A percentile compares a stretch with the other conserved stretches of the same genome.
These are phyloP conservation scores for Hyphopichia pseudoburtonii DNA, from an alignment of 1,139 yeast species.

Conservation along the genomic window DNA sequence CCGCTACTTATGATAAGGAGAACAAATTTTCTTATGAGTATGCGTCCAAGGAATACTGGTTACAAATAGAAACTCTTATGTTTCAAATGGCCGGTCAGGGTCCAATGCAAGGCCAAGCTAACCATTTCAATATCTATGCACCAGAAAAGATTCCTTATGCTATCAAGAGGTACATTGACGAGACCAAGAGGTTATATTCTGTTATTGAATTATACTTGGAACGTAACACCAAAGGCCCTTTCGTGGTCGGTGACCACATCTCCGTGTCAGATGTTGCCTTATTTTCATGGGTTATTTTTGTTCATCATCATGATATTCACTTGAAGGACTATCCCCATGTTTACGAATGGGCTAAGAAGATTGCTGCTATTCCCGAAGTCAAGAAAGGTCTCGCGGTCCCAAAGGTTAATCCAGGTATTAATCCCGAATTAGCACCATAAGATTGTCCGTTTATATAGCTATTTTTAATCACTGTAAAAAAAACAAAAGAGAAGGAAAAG, in stretches of 20 bases:
- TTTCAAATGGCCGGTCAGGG: conserved; percentile 55
- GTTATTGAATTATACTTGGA: conserved; percentile 44
- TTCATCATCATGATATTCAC: not conserved
- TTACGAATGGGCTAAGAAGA: conserved; percentile 42
- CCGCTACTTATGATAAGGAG: conserved; percentile 49
- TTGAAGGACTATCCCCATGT: conserved; percentile 36
- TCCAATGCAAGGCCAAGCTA: conserved; percentile 53
- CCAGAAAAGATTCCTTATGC: conserved; percentile 45
- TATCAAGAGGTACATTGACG: conserved; percentile 43
- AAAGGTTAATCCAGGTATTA: not conserved
- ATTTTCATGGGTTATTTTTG: conserved; percentile 32
- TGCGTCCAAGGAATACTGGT: conserved; percentile 41
- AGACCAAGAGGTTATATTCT: conserved; percentile 44
- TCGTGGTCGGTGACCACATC: conserved; percentile 50
- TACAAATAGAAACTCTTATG: conserved; percentile 43
- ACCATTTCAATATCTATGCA: conserved; percentile 38
- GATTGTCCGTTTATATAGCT: too few relatives aligned
- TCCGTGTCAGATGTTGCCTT: conserved; percentile 48
- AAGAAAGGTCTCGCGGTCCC: conserved; percentile 23
- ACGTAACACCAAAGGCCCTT: conserved; percentile 24
- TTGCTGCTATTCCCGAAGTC: conserved; percentile 38
- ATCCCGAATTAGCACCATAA: conserved; percentile 2
- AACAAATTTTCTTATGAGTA: conserved; percentile 39
- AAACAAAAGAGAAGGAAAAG: too few relatives aligned
- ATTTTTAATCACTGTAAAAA: too few relatives aligned